A percentile compares a stretch with the other conserved stretches of the same genome.
Conservation (phyloP, 805 yeast species). For the Cyberlindnera euphorbiae region DNA sequence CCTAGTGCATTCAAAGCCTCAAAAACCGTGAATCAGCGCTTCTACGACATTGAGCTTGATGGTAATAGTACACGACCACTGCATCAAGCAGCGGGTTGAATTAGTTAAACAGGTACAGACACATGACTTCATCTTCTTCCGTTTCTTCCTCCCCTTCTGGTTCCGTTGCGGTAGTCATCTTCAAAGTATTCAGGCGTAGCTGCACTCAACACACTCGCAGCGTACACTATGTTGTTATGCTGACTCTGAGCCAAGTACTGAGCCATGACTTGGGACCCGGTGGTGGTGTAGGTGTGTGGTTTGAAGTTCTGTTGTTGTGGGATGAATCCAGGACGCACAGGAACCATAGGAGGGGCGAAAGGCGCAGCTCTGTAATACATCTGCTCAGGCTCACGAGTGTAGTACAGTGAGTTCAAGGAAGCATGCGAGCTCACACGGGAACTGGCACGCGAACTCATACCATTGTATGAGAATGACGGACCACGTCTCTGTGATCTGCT, state of each 20-base stretch:
- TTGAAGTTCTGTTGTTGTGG: slow-evolving; percentile 3
- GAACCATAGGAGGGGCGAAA: slow-evolving; percentile 14
- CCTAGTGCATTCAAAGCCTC: too few species aligned
- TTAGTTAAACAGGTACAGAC: too few species aligned
- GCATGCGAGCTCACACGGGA: slow-evolving; percentile 16
- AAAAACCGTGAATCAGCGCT: too few species aligned
- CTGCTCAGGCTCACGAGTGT: slow-evolving; percentile 10
- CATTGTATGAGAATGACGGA: background rate
- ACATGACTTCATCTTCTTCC: too few species aligned
- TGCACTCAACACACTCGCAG: slow-evolving; percentile 49
- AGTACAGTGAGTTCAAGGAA: slow-evolving; percentile 16
- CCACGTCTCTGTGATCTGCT: slow-evolving; percentile 4
- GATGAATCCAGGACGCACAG: slow-evolving; percentile 3
- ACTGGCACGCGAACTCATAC: background rate
- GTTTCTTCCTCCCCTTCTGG: slow-evolving; percentile 8
- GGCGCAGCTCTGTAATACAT: slow-evolving; percentile 10
- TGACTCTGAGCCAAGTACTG: slow-evolving; percentile 72
- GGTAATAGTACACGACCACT: too few species aligned
- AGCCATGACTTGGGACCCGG: slow-evolving; percentile 75
- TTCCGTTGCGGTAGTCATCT: slow-evolving; percentile 12
- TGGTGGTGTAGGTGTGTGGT: too few species aligned
- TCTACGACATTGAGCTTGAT: too few species aligned
- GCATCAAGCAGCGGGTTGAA: background rate
- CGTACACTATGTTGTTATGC: slow-evolving; percentile 52
- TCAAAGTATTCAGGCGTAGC: slow-evolving; percentile 27